These are phyloP conservation scores for Lizanozyma gosingica DNA, from an alignment of 1,139 yeast species.

Conservation along the genomic window DNA sequence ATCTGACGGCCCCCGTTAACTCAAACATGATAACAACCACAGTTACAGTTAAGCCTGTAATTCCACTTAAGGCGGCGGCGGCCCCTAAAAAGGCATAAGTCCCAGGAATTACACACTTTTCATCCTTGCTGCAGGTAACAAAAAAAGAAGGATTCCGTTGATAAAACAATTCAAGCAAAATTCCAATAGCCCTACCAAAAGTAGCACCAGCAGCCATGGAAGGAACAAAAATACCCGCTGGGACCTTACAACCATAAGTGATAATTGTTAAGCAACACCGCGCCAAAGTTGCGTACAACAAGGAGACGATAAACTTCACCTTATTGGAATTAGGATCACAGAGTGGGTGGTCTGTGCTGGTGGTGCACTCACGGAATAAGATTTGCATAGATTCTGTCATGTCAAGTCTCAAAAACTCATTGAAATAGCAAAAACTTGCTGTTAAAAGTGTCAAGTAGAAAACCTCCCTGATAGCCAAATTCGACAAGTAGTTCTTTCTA, in stretches of 20 bases:
- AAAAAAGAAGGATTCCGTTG: constrained; percentile 26
- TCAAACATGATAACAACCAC: constrained; percentile 96
- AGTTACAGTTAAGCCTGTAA: constrained; percentile 83
- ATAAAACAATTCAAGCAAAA: constrained; percentile 52
- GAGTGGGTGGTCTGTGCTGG: constrained; percentile 18
- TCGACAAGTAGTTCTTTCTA: constrained; percentile 57
- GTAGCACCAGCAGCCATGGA: constrained; percentile 96
- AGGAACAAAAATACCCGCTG: constrained; percentile 95
- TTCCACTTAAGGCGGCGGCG: constrained; percentile 90
- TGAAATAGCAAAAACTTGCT: constrained; percentile 72
- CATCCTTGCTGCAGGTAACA: constrained; percentile 35
- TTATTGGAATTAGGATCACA: constrained; percentile 40
- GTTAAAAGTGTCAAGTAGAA: constrained; percentile 58
- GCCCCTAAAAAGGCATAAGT: constrained; percentile 97
- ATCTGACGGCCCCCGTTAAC: constrained; percentile 84
- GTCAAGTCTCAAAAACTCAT: constrained; percentile 70
- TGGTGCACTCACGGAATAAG: constrained; percentile 71
- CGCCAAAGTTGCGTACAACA: constrained; percentile 63
- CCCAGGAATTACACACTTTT: constrained; percentile 75
- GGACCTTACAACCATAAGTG: constrained; percentile 87
- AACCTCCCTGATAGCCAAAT: constrained; percentile 64
- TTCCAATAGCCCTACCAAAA: constrained; percentile 80
- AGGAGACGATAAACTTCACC: constrained; percentile 31
- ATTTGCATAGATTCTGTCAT: constrained; percentile 96
- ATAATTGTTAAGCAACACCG: constrained; percentile 67